These are phyloP conservation scores for Fusarium sp. DNA, from an alignment of 2,329 filamentous ascomycete genomes.

Conservation along the genomic window DNA sequence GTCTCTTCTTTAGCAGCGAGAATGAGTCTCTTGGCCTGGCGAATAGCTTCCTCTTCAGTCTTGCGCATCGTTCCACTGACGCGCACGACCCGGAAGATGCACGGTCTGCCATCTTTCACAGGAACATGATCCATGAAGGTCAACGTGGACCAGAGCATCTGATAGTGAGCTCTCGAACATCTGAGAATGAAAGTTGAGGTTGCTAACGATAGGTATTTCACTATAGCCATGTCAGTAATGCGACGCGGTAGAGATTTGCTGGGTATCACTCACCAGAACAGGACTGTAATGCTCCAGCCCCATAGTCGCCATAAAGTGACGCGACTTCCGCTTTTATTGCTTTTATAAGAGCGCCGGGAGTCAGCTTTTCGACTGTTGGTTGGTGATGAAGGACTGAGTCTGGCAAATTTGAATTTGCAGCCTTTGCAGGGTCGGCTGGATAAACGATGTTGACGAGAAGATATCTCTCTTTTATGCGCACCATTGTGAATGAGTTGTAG, in stretches of 20 bases:
- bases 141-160: conserved; percentile 89
- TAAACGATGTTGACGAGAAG: conserved; percentile 95
- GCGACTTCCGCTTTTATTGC: conserved; percentile 78
- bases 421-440: conserved; percentile 65
- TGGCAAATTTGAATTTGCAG: conserved; percentile 58
- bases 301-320: conserved; percentile 88
- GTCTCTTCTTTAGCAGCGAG: conserved; percentile 68
- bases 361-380: conserved; percentile 80
- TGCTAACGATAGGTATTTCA: conserved; percentile 93
- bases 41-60: conserved; percentile 88
- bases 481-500: conserved; percentile 68
- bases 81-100: conserved; percentile 85
- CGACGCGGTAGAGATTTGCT: background rate
- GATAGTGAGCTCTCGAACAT: conserved; percentile 83
- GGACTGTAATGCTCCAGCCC: conserved; percentile 78
- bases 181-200: conserved; percentile 94
- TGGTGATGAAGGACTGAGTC: conserved; percentile 80
- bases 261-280: conserved; percentile 69
- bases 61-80: conserved; percentile 95
- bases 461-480: conserved; percentile 96
- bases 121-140: conserved; percentile 82
- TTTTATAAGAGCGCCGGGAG: conserved; percentile 72
- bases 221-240: conserved; percentile 56
- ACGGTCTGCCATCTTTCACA: conserved; percentile 68
- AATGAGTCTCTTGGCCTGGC: conserved; percentile 78